Percentiles rank a stretch among this genome's conserved stretches.
These are phyloP conservation scores for Cryptococcus sp. DNA, from an alignment of 1,284 basidiomycete genomes.

Conservation along the genomic window DNA sequence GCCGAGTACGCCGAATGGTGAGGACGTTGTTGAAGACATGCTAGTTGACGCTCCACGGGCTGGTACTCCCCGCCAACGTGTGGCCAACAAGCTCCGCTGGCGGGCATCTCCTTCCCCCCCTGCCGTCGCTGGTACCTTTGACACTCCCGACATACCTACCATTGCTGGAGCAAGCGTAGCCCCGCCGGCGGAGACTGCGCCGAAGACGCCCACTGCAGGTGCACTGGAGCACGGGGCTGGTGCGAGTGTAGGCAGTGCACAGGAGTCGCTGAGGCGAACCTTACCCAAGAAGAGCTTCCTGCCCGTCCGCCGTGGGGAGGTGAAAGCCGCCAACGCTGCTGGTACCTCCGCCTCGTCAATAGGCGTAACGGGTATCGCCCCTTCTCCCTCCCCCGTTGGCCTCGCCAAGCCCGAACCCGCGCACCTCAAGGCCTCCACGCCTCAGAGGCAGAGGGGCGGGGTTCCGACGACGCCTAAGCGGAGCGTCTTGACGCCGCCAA, in stretches of 20 bases:
- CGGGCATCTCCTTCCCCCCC: conserved; percentile 6
- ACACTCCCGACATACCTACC: neutral
- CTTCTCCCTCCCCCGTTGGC: neutral
- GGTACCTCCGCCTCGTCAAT: neutral
- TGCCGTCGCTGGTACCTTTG: neutral
- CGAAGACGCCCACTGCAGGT: conserved; percentile 2
- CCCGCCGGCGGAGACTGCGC: neutral
- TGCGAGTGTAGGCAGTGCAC: neutral
- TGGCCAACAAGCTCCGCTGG: conserved; percentile 11
- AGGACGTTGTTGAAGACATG: neutral
- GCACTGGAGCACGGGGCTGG: neutral
- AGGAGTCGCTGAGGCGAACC: neutral
- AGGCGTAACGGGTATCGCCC: neutral
- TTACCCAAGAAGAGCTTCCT: conserved; percentile 14
- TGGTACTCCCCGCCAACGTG: neutral
- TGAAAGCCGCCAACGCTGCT: neutral
- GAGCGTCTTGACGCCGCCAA: conserved; percentile 12
- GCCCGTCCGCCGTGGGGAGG: conserved; percentile 7
- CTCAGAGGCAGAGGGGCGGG: conserved; percentile 1
- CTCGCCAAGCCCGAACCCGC: neutral
- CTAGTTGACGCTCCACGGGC: neutral
- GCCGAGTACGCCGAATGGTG: neutral
- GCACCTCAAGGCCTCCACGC: conserved; percentile 6
- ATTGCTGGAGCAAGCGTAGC: neutral
- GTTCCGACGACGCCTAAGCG: conserved; percentile 1